Evolutionary conservation across 2,329 filamentous ascomycete genomes (phyloP).

Genomic region (Penicillium expansum): DNA sequence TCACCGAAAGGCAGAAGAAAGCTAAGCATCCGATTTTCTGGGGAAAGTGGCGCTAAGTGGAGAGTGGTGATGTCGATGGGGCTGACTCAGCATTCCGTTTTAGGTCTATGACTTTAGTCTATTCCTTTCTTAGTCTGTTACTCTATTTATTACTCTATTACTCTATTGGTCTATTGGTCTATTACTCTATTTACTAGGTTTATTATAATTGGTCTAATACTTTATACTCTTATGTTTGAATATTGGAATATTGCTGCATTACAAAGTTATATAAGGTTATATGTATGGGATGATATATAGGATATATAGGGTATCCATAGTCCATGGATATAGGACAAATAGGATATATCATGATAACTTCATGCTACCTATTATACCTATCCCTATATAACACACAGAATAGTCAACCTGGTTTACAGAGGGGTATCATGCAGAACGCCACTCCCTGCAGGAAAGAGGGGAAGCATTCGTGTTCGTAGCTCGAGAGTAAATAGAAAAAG

Average conservation of each 20-base stretch:
- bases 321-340: too few relatives aligned
- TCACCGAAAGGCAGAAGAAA: conserved; percentile 3
- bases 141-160: neutral
- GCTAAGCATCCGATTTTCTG: conserved; percentile 19
- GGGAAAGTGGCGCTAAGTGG: conserved; percentile 18
- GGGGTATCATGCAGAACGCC: neutral
- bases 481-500: conserved; percentile 5
- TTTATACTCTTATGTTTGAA: too few relatives aligned
- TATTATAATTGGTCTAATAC: too few relatives aligned
- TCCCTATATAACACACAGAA: neutral
- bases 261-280: neutral
- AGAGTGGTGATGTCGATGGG: conserved; percentile 16
- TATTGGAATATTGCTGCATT: too few relatives aligned
- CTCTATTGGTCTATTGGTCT: neutral
- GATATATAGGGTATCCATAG: too few relatives aligned
- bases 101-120: neutral
- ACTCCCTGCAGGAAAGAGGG: neutral
- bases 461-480: neutral
- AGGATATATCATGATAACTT: neutral
- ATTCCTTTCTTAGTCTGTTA: too few relatives aligned
- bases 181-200: neutral
- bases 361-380: neutral
- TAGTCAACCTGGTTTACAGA: neutral
- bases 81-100: neutral
- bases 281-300: too few relatives aligned